phyloP scores from a whole-genome alignment of 1,284 basidiomycete species.

The Gomphus sp. region DNA sequence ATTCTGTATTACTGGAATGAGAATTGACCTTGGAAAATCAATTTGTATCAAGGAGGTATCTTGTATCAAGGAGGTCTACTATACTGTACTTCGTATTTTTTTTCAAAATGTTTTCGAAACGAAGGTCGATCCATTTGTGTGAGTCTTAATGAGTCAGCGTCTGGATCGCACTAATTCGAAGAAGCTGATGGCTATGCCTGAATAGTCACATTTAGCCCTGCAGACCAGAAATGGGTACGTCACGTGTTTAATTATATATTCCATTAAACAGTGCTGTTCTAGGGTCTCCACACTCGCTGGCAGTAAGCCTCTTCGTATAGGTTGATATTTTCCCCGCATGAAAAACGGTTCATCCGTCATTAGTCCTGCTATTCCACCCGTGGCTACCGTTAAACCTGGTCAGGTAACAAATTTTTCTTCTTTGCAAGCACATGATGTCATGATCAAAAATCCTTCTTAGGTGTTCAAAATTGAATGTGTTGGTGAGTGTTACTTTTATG shows the following conservation, averaged over 20 bases:
- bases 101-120: background rate
- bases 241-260: background rate
- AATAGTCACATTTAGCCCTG: slow-evolving; percentile 30
- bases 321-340: background rate
- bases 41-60: too few species aligned
- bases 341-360: background rate
- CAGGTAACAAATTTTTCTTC: slow-evolving; percentile 26
- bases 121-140: slow-evolving; percentile 57
- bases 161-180: slow-evolving; percentile 2
- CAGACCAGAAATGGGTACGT: slow-evolving; percentile 51
- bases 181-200: background rate
- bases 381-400: slow-evolving; percentile 57
- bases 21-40: too few species aligned
- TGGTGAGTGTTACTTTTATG: slow-evolving; percentile 28
- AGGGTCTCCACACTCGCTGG: slow-evolving; percentile 67
- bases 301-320: slow-evolving; percentile 37
- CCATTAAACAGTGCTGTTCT: background rate
- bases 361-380: slow-evolving; percentile 64
- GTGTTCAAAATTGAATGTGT: slow-evolving; percentile 71
- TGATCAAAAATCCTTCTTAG: slow-evolving; percentile 20
- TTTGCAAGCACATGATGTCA: background rate
- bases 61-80: too few species aligned
- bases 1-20: too few species aligned
- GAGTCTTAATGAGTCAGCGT: slow-evolving; percentile 19
- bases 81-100: background rate